Percentiles rank a stretch among this genome's conserved stretches.
Evolutionary conservation across 768 basidiomycete species (phyloP).

Genomic region (Pluteus cervinus): DNA sequence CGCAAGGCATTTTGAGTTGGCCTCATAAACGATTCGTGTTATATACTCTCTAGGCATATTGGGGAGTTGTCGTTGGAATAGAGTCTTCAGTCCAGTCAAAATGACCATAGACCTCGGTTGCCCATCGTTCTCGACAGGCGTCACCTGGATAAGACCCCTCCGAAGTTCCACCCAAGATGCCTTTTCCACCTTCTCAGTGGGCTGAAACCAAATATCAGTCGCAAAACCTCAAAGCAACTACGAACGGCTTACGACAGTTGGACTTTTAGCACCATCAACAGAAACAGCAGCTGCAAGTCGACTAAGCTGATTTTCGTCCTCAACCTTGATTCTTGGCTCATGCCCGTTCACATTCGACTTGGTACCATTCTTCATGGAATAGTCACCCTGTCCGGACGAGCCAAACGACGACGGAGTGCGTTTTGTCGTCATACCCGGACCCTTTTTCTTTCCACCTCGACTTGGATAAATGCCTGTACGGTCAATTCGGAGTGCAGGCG

Average conservation of each 20-base stretch:
- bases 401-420: conserved; percentile 42
- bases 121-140: conserved; percentile 79
- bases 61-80: conserved; percentile 95
- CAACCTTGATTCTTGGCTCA: conserved; percentile 56
- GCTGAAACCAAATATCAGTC: conserved; percentile 26
- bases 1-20: conserved; percentile 87
- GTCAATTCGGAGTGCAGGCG: conserved; percentile 12
- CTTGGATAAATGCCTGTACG: conserved; percentile 20
- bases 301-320: conserved; percentile 71
- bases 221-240: conserved; percentile 1
- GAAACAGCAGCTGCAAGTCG: conserved; percentile 78
- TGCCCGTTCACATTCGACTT: conserved; percentile 40
- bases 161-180: conserved; percentile 76
- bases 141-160: conserved; percentile 76
- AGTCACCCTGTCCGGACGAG: conserved; percentile 32
- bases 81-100: conserved; percentile 90
- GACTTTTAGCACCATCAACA: conserved; percentile 51
- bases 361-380: conserved; percentile 31
- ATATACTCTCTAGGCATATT: conserved; percentile 99
- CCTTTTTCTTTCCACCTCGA: conserved; percentile 49
- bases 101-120: conserved; percentile 74
- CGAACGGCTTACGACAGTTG: conserved; percentile 38
- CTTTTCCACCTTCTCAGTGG: conserved; percentile 61
- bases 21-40: conserved; percentile 88
- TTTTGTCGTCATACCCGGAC: conserved; percentile 50